Base-by-base conservation (phyloP, 371 early-diverging fungal genomes). In the Dinochytrium kinnereticum region DNA sequence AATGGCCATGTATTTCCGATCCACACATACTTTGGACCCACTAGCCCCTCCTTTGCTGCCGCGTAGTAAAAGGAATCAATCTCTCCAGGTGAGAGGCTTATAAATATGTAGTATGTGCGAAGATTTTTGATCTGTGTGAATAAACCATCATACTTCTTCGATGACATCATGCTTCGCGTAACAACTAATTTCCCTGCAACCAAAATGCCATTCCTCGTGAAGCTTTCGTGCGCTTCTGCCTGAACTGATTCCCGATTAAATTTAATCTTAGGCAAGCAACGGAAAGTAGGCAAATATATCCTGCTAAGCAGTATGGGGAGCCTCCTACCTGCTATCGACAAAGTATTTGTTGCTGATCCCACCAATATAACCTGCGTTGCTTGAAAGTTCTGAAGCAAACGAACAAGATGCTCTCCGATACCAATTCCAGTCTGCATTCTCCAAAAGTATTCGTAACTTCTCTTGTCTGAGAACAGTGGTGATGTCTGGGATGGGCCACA, bases 21-120 rank as follows among this genome's bases (percentile, higher is more conserved):
- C 74, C 74, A 74, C 1, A 74, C 70, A 55, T 69, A 74, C 24
- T 69, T 36, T 40, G 69, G 26, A 13, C 74, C 70, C 34, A 64
- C 64, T 15, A 74, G 51, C 37, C 69, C 70, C 31, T 7, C 30
- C 34, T 59, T 74, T 55, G 55, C 69, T 34, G 59, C 50, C 44
- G 1, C 38, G 2, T 44, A 51, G 55, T 64, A 65, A 36, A 36
- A 53, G 19, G 55, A 38, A 13, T 30, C 38, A 39, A 34, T 53
- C 36, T 38, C 55, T 5, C 24, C 38, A 2, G n/a, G 5, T 7
- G 36, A 61, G 19, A 61, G 30, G 34, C 7, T 31, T 2, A 7
- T 21, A 24, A 61, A 7, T 17, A 61, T 61, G 24, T 34, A 34
- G 61, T 34, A 17, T 31, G 37, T 34, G 3, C 36, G 7, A 10